These are phyloP conservation scores for Dryas octopetala DNA, from an alignment of 306 rosid genomes.

Conservation along the genomic window DNA sequence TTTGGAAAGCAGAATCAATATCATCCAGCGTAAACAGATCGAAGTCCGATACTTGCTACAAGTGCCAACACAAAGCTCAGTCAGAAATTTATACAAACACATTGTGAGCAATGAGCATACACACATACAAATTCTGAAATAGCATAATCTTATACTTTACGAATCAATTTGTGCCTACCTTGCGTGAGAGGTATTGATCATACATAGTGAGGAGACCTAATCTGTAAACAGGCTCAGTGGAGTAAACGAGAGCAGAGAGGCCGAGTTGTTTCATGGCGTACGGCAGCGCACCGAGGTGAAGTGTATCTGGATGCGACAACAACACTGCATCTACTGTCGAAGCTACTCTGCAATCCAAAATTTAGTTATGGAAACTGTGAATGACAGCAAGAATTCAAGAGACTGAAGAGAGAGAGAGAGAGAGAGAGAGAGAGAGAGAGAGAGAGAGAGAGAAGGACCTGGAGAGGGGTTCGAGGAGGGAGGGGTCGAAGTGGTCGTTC, in stretches of 20 bases:
- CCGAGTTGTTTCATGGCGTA: conserved; percentile 84
- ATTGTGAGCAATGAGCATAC: background rate
- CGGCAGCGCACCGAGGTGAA: conserved; percentile 93
- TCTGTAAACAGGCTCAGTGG: conserved; percentile 88
- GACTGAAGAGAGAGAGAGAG: background rate
- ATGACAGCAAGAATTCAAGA: background rate
- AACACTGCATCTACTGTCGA: conserved; percentile 79
- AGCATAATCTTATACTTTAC: background rate
- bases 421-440: conserved; percentile 21
- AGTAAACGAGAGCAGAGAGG: conserved; percentile 72
- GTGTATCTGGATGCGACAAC: conserved; percentile 84
- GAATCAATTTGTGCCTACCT: conserved; percentile 43
- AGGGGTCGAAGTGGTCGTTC: conserved; percentile 89
- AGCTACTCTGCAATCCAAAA: conserved; percentile 61
- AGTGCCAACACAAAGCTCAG: background rate
- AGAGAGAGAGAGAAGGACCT: conserved; percentile 46
- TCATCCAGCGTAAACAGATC: conserved; percentile 88
- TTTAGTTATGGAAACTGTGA: background rate
- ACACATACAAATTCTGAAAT: background rate
- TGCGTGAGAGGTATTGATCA: conserved; percentile 79
- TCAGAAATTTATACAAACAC: background rate
- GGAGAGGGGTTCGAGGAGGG: conserved; percentile 86
- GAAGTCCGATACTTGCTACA: conserved; percentile 94
- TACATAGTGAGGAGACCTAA: conserved; percentile 95
- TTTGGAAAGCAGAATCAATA: conserved; percentile 88